Base-by-base conservation (phyloP, 2,329 filamentous ascomycete genomes). In the Pyrenochaeta sp. region DNA sequence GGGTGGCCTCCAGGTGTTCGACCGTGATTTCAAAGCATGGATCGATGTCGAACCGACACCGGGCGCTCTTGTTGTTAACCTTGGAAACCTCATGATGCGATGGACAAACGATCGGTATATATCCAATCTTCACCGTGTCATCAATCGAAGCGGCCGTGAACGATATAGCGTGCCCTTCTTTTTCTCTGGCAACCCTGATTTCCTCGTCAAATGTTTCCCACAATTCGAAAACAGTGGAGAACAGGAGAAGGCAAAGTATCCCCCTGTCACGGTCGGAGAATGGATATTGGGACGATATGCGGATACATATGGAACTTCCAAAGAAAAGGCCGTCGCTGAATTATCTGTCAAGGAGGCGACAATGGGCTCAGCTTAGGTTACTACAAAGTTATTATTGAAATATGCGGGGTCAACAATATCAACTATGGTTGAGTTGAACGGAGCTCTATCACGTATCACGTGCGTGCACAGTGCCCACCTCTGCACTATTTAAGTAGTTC, bases 11-110 rank as follows among this genome's bases (percentile, higher is more conserved):
- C 89, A 95, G 74, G 89, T 89, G 19, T 89, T 91, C 70, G 93
- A 94, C 70, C 47, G 61, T 35, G 77, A 84, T 40, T 70, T 72
- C 11, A 88, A 89, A 13, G 72, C 82, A 46, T 95, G 90, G 90
- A 84, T 94, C 59, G 88, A 92, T 68, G 90, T 86, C 58, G 82
- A 86, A 48, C 89, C 90, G 0, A 77, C 89, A 13, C 75, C 79
- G 10, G 86, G 86, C 3, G 93, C 90, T 30, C 80, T 94, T 8
- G 90, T 95, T 3, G 88, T 95, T 1, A 89, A 89, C n/a, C 89
- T 94, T 52, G 90, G 90, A 0, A 68, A 76, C 35, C 51, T 74
- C 14, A 73, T 75, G 58, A 71, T 72, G 70, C 63, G 68, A 15
- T 74, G 72, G 73, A 62, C 66, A 2, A 75, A 75, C 41, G 71